Evolutionary conservation across 192 early-diverging fungal genomes (phyloP), one percentile per base, ranked within the genome.

Genomic region (Backusella parvicylindrica): DNA sequence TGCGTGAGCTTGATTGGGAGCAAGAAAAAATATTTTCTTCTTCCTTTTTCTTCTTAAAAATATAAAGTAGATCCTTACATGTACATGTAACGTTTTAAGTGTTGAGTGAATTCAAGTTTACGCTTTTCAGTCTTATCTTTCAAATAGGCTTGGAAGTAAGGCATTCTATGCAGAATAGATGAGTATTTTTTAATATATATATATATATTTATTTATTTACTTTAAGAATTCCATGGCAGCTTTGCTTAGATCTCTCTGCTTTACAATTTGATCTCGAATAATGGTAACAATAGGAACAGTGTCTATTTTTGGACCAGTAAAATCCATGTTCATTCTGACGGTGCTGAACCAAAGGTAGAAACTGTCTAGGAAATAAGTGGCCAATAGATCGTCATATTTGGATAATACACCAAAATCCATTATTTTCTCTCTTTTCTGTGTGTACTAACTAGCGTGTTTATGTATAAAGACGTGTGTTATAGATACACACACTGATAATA

Each of bases 391-490:
- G 75, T 89, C 87, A 50, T 80, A 83, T 21, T 76, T 77, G 28
- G 87, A 86, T 16, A 88, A 68, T 35, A 81, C 75, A 35, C 76
- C 64, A 71, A 86, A 79, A 38, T 86, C 86, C 86, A 88, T 87
- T 56, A 4, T 47, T n/a, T n/a, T n/a, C n/a, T n/a, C n/a, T n/a
- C n/a, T 4, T 47, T 18, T 47, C 5, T 21, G 43, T n/a, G 18
- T 6, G 18, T n/a, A n/a, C n/a, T n/a, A n/a, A n/a, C n/a, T n/a
- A 16, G 43, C 43, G 43, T 47, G 43, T 47, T 31, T 70, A 12
- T 67, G 37, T 37, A 66, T 64, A 64, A n/a, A n/a, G n/a, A n/a
- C n/a, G n/a, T n/a, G n/a, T n/a, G n/a, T n/a, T n/a, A n/a, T n/a
- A n/a, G n/a, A n/a, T n/a, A n/a, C n/a, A n/a, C n/a, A n/a, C n/a